Evolutionary conservation across 208 protist species (phyloP), one percentile per base, ranked within the genome.

Genomic region (Leishmania guyanensis): DNA sequence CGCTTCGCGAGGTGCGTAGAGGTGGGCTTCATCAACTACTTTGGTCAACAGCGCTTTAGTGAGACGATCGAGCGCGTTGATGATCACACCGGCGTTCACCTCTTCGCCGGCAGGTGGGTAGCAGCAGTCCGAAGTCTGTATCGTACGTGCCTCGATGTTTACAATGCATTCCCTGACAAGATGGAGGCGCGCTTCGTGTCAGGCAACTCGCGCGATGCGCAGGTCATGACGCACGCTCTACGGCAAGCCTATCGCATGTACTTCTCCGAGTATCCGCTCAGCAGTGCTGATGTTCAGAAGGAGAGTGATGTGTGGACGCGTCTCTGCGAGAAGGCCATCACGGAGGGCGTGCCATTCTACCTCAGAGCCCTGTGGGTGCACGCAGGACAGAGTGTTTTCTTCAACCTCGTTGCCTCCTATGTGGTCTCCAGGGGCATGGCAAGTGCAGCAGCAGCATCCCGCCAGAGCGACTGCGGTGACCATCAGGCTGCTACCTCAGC

Each of bases 1-100:
- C 91, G 94, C 48, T 77, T 96, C 43, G 48, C 78, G 12, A 73
- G 33, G 26, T 78, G 92, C 2, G 72, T 75, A 46, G 43, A 71
- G 8, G 50, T 79, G 58, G 98, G 98, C 4, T 99, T 99, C 82
- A 65, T 99, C 76, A 99, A 99, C 85, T 99, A 98, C 83, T 99
- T 98, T 86, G 98, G 98, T 14, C 93, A 97, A 81, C 98, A 99
- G 89, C 94, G 97, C 60, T 99, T 99, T 84, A 95, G 94, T 66
- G 90, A 94, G 78, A 81, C 87, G 14, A 74, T 92, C 16, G 56
- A 29, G 50, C 68, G 69, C 36, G 64, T 88, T 8, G 73, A 65
- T 62, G 92, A 93, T 68, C 94, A 96, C 89, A 91, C 92, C 22
- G 94, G 94, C n/a, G 74, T 94, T 5, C 88, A 94, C 77, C 79